Percentiles rank a stretch among this genome's conserved stretches.
Conservation (phyloP, 257 asterid genomes). For the Anisodus tanguticus region DNA sequence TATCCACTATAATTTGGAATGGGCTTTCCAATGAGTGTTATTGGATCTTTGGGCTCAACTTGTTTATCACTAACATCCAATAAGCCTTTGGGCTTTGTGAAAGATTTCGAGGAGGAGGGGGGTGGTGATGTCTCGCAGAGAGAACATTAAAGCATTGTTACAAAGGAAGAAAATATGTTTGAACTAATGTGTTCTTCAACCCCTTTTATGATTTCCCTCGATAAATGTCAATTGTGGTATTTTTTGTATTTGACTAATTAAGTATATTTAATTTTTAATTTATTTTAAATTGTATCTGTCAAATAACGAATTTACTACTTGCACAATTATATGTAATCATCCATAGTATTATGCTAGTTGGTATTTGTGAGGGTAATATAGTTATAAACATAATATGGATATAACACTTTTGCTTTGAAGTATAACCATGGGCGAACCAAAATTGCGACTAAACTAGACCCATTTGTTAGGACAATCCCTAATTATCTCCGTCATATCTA, state of each 20-base stretch:
- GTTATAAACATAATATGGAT: too few species aligned
- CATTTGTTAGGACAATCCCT: too few species aligned
- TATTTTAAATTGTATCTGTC: background rate
- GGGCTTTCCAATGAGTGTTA: conserved; percentile 42
- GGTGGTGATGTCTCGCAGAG: conserved; percentile 33
- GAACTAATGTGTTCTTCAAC: background rate
- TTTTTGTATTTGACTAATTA: background rate
- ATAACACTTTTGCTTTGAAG: too few species aligned
- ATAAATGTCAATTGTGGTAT: background rate
- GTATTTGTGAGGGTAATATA: background rate
- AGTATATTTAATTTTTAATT: background rate
- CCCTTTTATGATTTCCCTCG: background rate
- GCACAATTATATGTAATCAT: background rate
- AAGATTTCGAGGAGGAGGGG: conserved; percentile 39
- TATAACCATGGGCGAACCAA: too few species aligned
- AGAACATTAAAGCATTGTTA: conserved; percentile 40
- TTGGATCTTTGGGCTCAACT: conserved; percentile 33
- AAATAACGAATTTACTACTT: background rate
- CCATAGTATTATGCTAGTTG: background rate
- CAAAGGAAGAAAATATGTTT: conserved; percentile 29
- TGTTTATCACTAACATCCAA: background rate
- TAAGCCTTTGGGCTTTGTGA: conserved; percentile 22
- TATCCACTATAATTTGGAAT: conserved; percentile 35
- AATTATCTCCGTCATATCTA: too few species aligned
- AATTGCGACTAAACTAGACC: background rate